phyloP scores from a whole-genome alignment of 495 filamentous ascomycete genomes.

The Aspergillus ostianus region DNA sequence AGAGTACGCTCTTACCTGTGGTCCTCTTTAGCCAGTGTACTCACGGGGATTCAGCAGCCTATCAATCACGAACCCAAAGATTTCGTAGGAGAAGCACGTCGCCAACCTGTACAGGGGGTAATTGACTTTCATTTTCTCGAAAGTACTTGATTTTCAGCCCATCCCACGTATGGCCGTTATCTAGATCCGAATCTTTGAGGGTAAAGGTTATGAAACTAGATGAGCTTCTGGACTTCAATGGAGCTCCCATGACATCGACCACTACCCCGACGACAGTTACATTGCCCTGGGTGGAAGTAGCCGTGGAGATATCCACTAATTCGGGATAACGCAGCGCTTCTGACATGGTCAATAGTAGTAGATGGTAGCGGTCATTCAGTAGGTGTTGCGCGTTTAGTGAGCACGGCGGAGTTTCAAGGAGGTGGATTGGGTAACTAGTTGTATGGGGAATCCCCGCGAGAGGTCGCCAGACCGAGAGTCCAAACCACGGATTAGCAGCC shows the following conservation, averaged over 20 bases:
- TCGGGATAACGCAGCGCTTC: conserved; percentile 1
- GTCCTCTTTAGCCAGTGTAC: background rate
- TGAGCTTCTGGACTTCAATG: conserved; percentile 28
- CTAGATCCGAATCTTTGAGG: conserved; percentile 41
- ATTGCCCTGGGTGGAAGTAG: conserved; percentile 25
- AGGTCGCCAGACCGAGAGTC: background rate
- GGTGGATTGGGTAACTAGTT: too few relatives aligned
- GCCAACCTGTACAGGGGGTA: conserved; percentile 40
- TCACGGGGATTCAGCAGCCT: background rate
- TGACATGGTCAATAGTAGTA: conserved; percentile 1
- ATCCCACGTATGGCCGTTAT: conserved; percentile 31
- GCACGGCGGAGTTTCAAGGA: background rate
- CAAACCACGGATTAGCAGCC: background rate
- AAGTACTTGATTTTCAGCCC: conserved; percentile 54
- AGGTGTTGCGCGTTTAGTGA: background rate
- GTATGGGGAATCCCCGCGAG: background rate
- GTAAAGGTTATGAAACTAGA: conserved; percentile 48
- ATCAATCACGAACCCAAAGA: conserved; percentile 33
- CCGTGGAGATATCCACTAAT: conserved; percentile 39
- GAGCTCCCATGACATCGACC: conserved; percentile 37
- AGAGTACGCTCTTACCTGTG: conserved; percentile 28
- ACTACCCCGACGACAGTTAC: conserved; percentile 50
- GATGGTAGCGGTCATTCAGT: background rate
- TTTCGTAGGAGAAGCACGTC: conserved; percentile 50
- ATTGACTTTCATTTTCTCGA: conserved; percentile 30